Evolutionary conservation across 176 grass and related monocot genomes (phyloP).

Genomic region (Typha latifolia): DNA sequence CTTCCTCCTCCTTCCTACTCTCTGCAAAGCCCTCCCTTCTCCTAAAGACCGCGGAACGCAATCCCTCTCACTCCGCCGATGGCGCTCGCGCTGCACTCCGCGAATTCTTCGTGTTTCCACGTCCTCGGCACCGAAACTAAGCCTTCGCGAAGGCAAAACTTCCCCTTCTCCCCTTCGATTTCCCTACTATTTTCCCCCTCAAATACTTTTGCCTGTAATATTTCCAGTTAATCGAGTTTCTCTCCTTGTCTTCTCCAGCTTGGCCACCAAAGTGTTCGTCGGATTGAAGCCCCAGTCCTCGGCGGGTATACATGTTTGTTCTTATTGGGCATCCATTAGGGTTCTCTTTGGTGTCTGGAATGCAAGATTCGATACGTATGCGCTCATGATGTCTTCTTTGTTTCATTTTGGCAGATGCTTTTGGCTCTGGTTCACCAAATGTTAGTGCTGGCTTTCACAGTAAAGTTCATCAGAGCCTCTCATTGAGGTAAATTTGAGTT

Average conservation of each 20-base stretch:
- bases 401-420: slow-evolving; percentile 42
- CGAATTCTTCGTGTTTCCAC: slow-evolving; percentile 2
- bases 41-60: too few species aligned
- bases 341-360: slow-evolving; percentile 13
- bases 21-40: neutral
- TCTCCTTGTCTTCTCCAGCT: slow-evolving; percentile 23
- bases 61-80: slow-evolving; percentile 5
- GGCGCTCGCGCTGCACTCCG: slow-evolving; percentile 23
- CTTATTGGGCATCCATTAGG: neutral
- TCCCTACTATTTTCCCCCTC: neutral
- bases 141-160: slow-evolving; percentile 18
- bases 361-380: neutral
- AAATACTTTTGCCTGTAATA: neutral
- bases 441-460: slow-evolving; percentile 44
- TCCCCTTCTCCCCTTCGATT: neutral
- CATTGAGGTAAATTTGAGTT: slow-evolving; percentile 35
- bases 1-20: neutral
- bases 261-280: slow-evolving; percentile 48
- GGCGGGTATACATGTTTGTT: neutral
- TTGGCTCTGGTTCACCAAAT: slow-evolving; percentile 39
- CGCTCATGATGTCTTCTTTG: neutral
- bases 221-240: slow-evolving; percentile 4
- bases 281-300: slow-evolving; percentile 41
- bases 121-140: neutral
- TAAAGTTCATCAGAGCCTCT: slow-evolving; percentile 48